A percentile compares a stretch with the other conserved stretches of the same genome.
phyloP scores from a whole-genome alignment of 768 basidiomycete genomes.

The Tylopilus sp. region DNA sequence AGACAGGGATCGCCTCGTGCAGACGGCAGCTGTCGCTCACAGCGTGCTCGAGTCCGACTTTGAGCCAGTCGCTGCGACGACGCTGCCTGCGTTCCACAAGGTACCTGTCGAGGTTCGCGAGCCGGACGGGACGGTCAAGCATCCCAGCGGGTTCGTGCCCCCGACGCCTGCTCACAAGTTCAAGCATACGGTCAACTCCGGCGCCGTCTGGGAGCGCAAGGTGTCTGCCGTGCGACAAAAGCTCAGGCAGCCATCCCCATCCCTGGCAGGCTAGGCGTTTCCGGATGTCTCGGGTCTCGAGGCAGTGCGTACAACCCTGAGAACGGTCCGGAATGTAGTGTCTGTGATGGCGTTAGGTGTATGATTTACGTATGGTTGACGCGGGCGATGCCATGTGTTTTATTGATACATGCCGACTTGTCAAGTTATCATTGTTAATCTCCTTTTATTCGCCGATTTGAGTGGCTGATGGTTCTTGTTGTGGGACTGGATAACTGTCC shows the following conservation, averaged over 20 bases:
- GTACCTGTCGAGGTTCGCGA: constrained; percentile 41
- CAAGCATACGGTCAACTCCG: constrained; percentile 15
- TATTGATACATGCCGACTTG: no score
- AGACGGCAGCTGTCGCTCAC: constrained; percentile 31
- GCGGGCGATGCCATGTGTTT: no score
- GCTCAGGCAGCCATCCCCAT: constrained; percentile 10
- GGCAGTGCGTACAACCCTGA: constrained; percentile 26
- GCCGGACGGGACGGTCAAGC: constrained; percentile 36
- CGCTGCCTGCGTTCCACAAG: constrained; percentile 31
- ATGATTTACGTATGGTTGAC: no score
- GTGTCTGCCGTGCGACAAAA: constrained; percentile 9
- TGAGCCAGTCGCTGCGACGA: constrained; percentile 24
- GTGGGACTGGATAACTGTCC: no score
- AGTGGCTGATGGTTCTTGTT: no score
- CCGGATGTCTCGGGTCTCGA: no score
- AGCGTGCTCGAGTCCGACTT: constrained; percentile 31
- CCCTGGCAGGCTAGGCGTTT: no score
- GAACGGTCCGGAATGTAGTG: no score
- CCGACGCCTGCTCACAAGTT: constrained; percentile 41
- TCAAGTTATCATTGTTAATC: no score
- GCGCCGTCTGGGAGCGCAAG: constrained; percentile 18
- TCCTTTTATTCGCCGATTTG: no score
- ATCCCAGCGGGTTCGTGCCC: constrained; percentile 42
- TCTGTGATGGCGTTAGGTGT: no score
- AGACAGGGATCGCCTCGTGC: constrained; percentile 16